phyloP scores from a whole-genome alignment of 306 rosid species.

The Glycine soja region DNA sequence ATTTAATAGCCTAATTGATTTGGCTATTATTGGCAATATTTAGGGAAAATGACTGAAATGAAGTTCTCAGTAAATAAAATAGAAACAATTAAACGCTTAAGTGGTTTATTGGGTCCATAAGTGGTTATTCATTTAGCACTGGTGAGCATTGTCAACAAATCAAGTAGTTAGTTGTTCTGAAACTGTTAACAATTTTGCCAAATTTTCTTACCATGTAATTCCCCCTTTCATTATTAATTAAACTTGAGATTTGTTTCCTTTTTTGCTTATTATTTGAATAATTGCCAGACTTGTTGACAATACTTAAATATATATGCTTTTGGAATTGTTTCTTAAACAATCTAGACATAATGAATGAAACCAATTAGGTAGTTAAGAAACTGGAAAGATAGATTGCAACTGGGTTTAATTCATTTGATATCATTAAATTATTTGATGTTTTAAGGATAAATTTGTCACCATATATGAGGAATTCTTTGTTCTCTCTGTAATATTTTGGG shows the following conservation, averaged over 20 bases:
- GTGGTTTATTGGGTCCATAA: not conserved
- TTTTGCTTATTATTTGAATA: constrained; percentile 9
- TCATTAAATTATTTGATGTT: constrained; percentile 11
- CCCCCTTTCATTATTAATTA: constrained; percentile 9
- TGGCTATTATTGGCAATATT: constrained; percentile 11
- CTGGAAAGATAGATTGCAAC: not conserved
- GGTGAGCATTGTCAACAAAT: not conserved
- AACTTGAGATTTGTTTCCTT: not conserved
- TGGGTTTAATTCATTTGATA: constrained; percentile 2
- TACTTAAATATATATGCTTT: not conserved
- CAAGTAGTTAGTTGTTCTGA: not conserved
- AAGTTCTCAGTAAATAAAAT: not conserved
- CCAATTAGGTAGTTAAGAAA: not conserved
- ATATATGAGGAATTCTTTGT: not conserved
- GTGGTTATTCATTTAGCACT: constrained; percentile 2
- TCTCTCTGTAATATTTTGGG: not conserved
- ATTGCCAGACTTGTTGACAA: not conserved
- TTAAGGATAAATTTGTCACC: constrained; percentile 1
- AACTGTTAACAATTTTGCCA: not conserved
- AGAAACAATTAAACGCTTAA: not conserved
- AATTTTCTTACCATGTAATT: constrained; percentile 12
- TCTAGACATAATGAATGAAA: not conserved
- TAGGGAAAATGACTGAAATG: constrained; percentile 7
- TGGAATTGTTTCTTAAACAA: constrained; percentile 16
- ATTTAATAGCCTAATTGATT: constrained; percentile 31